A percentile compares a stretch with the other conserved stretches of the same genome.
Evolutionary conservation across 768 basidiomycete genomes (phyloP).

Genomic region (Phanerochaete carnosa): DNA sequence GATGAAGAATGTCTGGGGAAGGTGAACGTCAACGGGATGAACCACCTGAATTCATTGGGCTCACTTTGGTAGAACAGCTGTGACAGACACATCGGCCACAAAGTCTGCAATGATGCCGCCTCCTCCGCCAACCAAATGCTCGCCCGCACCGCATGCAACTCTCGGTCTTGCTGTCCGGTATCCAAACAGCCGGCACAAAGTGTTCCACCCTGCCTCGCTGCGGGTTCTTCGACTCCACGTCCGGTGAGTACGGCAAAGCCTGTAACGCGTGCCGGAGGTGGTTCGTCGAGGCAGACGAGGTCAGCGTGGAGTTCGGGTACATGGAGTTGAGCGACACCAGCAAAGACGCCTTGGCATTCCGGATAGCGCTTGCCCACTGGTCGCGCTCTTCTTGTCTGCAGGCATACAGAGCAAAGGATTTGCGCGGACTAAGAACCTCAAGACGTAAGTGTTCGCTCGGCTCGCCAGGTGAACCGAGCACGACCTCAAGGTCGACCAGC

Average conservation of each 20-base stretch:
- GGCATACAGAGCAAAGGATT: slow-evolving; percentile 73
- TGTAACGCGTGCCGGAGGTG: slow-evolving; percentile 73
- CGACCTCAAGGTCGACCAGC: slow-evolving; percentile 74
- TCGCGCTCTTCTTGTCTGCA: slow-evolving; percentile 61
- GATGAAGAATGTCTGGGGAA: slow-evolving; percentile 76
- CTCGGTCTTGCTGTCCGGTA: slow-evolving; percentile 81
- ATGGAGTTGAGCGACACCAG: slow-evolving; percentile 68
- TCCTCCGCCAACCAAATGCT: slow-evolving; percentile 71
- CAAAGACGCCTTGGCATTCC: slow-evolving; percentile 67
- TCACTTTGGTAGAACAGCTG: slow-evolving; percentile 75
- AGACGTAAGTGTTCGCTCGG: slow-evolving; percentile 54
- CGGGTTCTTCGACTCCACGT: slow-evolving; percentile 35
- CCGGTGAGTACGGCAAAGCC: slow-evolving; percentile 66
- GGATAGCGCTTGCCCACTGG: slow-evolving; percentile 64
- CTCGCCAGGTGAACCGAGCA: slow-evolving; percentile 46
- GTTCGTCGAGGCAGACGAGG: slow-evolving; percentile 70
- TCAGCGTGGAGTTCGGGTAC: slow-evolving; percentile 78
- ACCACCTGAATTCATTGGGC: slow-evolving; percentile 15
- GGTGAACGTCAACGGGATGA: slow-evolving; percentile 6
- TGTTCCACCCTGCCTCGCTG: slow-evolving; percentile 62
- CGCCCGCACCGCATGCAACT: slow-evolving; percentile 83
- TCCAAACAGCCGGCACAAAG: slow-evolving; percentile 91
- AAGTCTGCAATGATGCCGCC: slow-evolving; percentile 83
- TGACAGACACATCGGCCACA: slow-evolving; percentile 87
- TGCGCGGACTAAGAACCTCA: slow-evolving; percentile 74